Evolutionary conservation across 371 early-diverging fungal genomes (phyloP).

Genomic region (Apophysomyces trapeziformis): DNA sequence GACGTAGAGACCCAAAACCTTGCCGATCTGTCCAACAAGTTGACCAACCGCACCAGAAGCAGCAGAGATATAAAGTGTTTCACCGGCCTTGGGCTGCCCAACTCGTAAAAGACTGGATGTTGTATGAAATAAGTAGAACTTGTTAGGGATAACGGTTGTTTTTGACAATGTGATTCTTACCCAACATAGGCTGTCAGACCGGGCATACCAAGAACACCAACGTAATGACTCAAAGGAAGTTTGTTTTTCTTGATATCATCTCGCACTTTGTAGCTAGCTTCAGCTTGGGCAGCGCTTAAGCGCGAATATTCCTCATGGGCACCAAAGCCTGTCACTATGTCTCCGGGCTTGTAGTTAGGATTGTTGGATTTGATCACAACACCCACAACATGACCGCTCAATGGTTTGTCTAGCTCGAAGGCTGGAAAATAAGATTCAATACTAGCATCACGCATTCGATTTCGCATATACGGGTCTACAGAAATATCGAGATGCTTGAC

Average conservation of each 20-base stretch:
- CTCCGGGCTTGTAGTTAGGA: conserved; percentile 56
- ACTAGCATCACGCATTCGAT: conserved; percentile 58
- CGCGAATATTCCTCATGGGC: conserved; percentile 52
- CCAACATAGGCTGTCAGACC: conserved; percentile 52
- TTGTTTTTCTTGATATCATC: conserved; percentile 40
- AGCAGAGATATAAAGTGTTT: conserved; percentile 58
- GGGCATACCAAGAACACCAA: conserved; percentile 60
- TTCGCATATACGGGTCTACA: conserved; percentile 61
- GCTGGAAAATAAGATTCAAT: conserved; percentile 52
- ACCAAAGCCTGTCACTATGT: conserved; percentile 50
- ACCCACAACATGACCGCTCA: conserved; percentile 58
- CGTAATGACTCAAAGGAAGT: conserved; percentile 50
- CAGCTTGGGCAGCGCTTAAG: conserved; percentile 31
- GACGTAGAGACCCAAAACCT: conserved; percentile 71
- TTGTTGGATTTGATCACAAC: conserved; percentile 63
- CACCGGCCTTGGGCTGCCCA: conserved; percentile 50
- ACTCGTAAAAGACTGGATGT: conserved; percentile 29
- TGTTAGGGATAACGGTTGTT: background rate
- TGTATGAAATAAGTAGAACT: background rate
- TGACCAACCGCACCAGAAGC: conserved; percentile 67
- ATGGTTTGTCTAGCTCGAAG: conserved; percentile 59
- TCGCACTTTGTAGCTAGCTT: conserved; percentile 25
- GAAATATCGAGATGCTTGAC: conserved; percentile 46
- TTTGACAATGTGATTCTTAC: conserved; percentile 14
- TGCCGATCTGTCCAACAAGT: conserved; percentile 71